Evolutionary conservation across 805 yeast genomes (phyloP), one percentile per base, ranked within the genome.

Genomic region (Kazachstania martiniae): DNA sequence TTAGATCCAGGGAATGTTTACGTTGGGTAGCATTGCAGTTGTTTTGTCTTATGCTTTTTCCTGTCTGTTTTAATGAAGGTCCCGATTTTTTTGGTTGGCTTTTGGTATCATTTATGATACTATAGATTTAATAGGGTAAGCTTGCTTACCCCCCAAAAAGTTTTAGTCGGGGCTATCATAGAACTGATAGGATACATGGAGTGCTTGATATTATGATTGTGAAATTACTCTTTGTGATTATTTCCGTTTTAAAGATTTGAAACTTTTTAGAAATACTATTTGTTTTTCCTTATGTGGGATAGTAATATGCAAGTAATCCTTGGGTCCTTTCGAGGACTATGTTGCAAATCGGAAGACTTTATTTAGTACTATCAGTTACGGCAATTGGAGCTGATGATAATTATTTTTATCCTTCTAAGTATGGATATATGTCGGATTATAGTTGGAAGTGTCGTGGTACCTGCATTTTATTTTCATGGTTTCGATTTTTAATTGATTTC

Each of bases 371-470:
- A 18, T 30, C 14, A 14, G 22, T 30, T 18, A 27, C 23, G 22
- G 18, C 12, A 17, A 22, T 17, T n/a, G 7, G 18, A 24, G 9
- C 22, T 29, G 29, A 8, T 9, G 8, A 9, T 23, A 21, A n/a
- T 29, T 18, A 21, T 21, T 18, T n/a, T 15, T 13, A 18, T 26
- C 12, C 18, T 14, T 16, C 15, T 6, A 16, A 22, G 21, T 13
- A 33, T 41, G 39, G 48, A 39, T 36, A 32, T 23, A 27, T 29
- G 34, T 31, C 28, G 32, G 32, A 16, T 29, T 29, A 19, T 27
- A 31, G 44, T 47, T 40, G 44, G 55, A 37, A 42, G 50, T 42
- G 47, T 50, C 56, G 56, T 36, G 39, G 37, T 43, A 51, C 54
- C 41, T 46, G 49, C 56, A 51, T 52, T 19, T 13, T 18, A n/a